Conservation (phyloP, 192 early-diverging fungal genomes). For the Gonapodya sp. region DNA sequence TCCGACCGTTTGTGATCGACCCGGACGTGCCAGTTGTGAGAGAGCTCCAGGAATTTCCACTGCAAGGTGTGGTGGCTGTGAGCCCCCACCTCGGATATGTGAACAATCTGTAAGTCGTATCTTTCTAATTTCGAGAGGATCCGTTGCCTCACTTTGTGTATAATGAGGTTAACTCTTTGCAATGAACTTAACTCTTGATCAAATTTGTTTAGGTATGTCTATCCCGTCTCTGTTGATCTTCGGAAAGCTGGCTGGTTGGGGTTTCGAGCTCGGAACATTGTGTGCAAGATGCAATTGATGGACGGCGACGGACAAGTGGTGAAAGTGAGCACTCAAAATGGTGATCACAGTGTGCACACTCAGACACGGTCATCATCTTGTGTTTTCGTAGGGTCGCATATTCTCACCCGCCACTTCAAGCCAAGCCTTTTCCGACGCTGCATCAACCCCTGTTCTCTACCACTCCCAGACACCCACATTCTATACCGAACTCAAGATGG, state of each 20-base stretch:
- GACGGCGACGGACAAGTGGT: neutral
- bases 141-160: too few species aligned
- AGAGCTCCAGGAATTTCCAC: neutral
- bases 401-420: neutral
- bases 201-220: neutral
- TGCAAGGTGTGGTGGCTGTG: neutral
- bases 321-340: neutral
- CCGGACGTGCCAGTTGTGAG: neutral
- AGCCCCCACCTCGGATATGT: neutral
- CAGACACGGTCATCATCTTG: neutral
- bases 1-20: neutral
- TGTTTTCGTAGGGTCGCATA: neutral
- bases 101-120: neutral
- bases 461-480: neutral
- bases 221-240: neutral
- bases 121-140: too few species aligned
- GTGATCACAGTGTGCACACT: neutral
- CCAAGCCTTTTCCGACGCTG: neutral
- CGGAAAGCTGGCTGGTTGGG: neutral
- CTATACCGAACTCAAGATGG: neutral
- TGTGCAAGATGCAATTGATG: neutral
- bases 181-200: neutral
- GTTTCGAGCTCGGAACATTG: neutral
- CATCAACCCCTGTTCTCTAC: neutral
- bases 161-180: neutral